Base-by-base conservation (phyloP, 495 filamentous ascomycete genomes). In the Thozetella sp. region DNA sequence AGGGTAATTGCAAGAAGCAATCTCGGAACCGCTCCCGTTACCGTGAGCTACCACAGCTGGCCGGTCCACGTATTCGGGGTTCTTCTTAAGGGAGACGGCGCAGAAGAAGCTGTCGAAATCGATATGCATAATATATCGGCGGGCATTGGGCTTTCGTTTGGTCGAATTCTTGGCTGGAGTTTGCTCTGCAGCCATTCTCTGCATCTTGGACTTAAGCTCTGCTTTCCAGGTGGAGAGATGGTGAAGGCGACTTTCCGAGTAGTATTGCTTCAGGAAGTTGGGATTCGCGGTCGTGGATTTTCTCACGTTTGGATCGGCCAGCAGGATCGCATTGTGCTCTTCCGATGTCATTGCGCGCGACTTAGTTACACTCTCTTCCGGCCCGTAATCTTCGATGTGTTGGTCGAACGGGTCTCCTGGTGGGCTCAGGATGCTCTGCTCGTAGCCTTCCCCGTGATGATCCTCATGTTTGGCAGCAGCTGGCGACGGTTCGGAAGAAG, bases 51-150 rank as follows among this genome's bases (percentile, higher is more conserved):
- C 88, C 11, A 91, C 94, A 30, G 91, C 90, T 1, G 95, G 95
- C 63, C 93, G 96, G 22, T 92, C 89, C 24, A 77, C 72, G 27
- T 86, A 89, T 25, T 95, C 86, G 0, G 93, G 93, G 52, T 76
- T 74, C 22, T 82, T 76, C 60, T 93, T 94, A 19, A 94, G 81
- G 0, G 94, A 96, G 1, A 98, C 93, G 0, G 95, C 92, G 40
- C 93, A 96, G 71, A 99, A 99, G 74, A 99, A 99, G 69, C 90
- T 93, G 71, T 99, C 95, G 67, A 98, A 98, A 67, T 99, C 95
- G 26, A 98, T 91, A 68, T 99, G 95, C 62, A 99, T 83, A 51
- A 99, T 85, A 62, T 97, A 99, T 60, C 91, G 76, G 57, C 95
- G 80, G 22, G 87, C 75, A 1, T 90, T 89, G 34, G 83, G 68